Conservation (phyloP, 2,329 filamentous ascomycete genomes). For the Neofusicoccum cordaticola region DNA sequence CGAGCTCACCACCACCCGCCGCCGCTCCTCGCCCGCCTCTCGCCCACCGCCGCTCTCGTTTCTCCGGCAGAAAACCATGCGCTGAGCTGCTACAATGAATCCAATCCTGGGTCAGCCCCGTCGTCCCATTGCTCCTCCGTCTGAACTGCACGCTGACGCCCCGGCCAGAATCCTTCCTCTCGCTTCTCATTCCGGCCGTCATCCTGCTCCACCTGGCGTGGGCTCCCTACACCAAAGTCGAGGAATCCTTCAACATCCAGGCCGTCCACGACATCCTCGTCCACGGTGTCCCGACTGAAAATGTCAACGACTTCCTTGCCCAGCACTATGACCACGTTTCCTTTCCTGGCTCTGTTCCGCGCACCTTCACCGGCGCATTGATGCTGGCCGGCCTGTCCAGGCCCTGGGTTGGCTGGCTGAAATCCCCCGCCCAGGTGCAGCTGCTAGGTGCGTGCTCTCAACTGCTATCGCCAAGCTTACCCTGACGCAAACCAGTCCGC, state of each 20-base stretch:
- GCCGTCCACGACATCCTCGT: conserved; percentile 84
- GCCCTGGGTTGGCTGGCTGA: conserved; percentile 60
- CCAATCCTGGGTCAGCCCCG: conserved; percentile 1
- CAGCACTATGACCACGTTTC: conserved; percentile 80
- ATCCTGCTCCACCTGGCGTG: conserved; percentile 67
- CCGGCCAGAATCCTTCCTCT: conserved; percentile 8
- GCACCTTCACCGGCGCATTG: conserved; percentile 82
- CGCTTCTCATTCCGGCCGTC: conserved; percentile 34
- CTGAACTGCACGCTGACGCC: not conserved
- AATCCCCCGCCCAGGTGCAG: conserved; percentile 57
- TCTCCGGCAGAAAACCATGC: not conserved
- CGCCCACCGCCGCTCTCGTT: not conserved
- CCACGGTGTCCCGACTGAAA: conserved; percentile 68
- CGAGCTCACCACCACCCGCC: not conserved
- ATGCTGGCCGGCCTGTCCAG: conserved; percentile 70
- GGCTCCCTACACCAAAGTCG: conserved; percentile 92
- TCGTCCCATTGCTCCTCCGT: not conserved
- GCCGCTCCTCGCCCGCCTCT: not conserved
- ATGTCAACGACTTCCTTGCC: conserved; percentile 55
- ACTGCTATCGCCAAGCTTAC: too few species aligned
- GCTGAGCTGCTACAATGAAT: conserved; percentile 7
- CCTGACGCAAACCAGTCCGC: conserved; percentile 54
- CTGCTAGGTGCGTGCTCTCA: conserved; percentile 47
- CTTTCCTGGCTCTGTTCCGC: conserved; percentile 87
- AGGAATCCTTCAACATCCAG: conserved; percentile 97